These are phyloP conservation scores for Magnusiomyces suaveolens DNA, from an alignment of 1,139 yeast species.

Conservation along the genomic window DNA sequence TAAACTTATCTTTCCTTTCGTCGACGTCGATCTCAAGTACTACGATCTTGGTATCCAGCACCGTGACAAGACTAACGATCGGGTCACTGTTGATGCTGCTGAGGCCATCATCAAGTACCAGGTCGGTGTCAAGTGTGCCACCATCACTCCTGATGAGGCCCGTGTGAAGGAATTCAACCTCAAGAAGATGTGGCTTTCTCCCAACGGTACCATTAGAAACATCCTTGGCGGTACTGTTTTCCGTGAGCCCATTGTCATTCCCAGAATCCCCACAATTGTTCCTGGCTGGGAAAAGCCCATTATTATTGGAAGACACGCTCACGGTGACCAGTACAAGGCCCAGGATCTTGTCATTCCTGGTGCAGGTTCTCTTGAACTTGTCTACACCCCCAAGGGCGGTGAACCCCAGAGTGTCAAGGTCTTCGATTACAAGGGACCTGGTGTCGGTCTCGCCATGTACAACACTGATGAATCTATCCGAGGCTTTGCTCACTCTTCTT, in stretches of 20 bases:
- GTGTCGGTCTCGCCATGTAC: slow-evolving; percentile 90
- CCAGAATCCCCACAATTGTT: slow-evolving; percentile 76
- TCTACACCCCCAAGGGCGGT: slow-evolving; percentile 62
- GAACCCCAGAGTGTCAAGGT: slow-evolving; percentile 48
- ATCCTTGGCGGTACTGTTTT: slow-evolving; percentile 92
- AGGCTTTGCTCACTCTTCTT: slow-evolving; percentile 88
- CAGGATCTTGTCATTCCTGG: slow-evolving; percentile 71
- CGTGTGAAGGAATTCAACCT: slow-evolving; percentile 82
- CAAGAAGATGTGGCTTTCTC: slow-evolving; percentile 95
- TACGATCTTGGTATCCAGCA: slow-evolving; percentile 79
- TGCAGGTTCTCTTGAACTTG: slow-evolving; percentile 70
- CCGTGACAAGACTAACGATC: slow-evolving; percentile 80
- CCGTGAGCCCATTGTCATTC: slow-evolving; percentile 92
- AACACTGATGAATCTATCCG: slow-evolving; percentile 84
- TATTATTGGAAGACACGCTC: slow-evolving; percentile 94
- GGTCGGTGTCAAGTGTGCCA: slow-evolving; percentile 94
- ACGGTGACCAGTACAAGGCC: slow-evolving; percentile 94
- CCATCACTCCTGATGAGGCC: slow-evolving; percentile 96
- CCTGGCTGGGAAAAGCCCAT: slow-evolving; percentile 94
- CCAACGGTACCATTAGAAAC: slow-evolving; percentile 93
- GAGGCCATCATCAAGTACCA: slow-evolving; percentile 79
- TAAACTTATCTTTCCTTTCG: slow-evolving; percentile 71
- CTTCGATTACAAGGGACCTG: slow-evolving; percentile 62
- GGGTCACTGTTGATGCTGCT: slow-evolving; percentile 84
- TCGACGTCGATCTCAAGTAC: slow-evolving; percentile 82